These are phyloP conservation scores for Strobilomyces confusus DNA, from an alignment of 768 basidiomycete species.

Conservation along the genomic window DNA sequence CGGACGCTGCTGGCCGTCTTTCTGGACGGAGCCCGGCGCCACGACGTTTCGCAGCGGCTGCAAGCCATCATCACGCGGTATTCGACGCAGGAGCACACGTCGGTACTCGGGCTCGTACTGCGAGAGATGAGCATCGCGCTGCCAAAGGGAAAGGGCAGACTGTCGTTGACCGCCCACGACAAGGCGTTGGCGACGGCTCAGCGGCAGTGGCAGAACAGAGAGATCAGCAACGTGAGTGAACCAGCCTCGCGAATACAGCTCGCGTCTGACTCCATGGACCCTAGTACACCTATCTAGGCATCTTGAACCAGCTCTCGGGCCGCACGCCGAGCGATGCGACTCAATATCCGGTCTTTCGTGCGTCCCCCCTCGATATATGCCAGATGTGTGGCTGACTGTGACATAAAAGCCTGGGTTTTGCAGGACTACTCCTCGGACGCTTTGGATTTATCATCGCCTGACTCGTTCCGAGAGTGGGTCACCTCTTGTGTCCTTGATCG, in stretches of 20 bases:
- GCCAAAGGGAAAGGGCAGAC: conserved; percentile 19
- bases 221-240: conserved; percentile 80
- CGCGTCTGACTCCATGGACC: not conserved
- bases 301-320: conserved; percentile 89
- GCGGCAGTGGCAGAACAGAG: conserved; percentile 81
- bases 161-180: conserved; percentile 9
- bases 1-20: conserved; percentile 85
- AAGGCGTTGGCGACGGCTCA: conserved; percentile 66
- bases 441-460: conserved; percentile 59
- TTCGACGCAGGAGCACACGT: conserved; percentile 34
- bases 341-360: conserved; percentile 89
- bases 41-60: conserved; percentile 54
- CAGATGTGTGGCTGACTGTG: not conserved
- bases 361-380: conserved; percentile 20
- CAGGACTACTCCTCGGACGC: conserved; percentile 74
- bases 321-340: conserved; percentile 94
- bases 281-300: conserved; percentile 84
- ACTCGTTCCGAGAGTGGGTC: conserved; percentile 70
- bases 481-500: not conserved
- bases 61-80: conserved; percentile 41
- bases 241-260: not conserved
- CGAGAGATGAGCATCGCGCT: conserved; percentile 33
- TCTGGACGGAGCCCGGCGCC: conserved; percentile 60
- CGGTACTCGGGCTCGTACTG: conserved; percentile 46
- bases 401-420: conserved; percentile 76